phyloP scores from a whole-genome alignment of 164 flowering plant genomes.

The Piper longum region DNA sequence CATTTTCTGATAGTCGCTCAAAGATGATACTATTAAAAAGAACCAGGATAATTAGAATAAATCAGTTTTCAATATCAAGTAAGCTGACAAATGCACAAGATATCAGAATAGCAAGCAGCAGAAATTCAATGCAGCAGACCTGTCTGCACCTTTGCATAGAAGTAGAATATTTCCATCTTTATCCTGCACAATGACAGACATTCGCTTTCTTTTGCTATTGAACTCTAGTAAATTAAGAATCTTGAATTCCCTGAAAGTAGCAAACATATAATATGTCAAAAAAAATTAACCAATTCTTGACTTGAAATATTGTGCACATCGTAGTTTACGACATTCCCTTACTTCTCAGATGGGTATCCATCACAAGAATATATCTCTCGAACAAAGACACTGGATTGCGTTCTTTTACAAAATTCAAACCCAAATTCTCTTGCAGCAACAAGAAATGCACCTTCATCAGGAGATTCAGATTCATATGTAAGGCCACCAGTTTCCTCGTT shows the following conservation, averaged over 20 bases:
- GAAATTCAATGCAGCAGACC: conserved; percentile 32
- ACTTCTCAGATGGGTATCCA: conserved; percentile 65
- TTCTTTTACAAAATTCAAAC: conserved; percentile 81
- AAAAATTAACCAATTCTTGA: neutral
- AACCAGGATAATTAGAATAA: neutral
- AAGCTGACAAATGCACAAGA: neutral
- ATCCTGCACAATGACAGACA: conserved; percentile 81
- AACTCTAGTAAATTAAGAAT: conserved; percentile 71
- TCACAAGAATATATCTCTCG: conserved; percentile 52
- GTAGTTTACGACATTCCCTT: neutral
- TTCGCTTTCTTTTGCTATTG: conserved; percentile 90
- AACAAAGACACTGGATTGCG: conserved; percentile 63
- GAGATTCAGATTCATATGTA: conserved; percentile 93
- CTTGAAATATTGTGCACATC: neutral
- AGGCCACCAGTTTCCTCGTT: conserved; percentile 62
- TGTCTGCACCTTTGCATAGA: conserved; percentile 98
- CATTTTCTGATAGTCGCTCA: conserved; percentile 73
- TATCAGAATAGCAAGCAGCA: neutral
- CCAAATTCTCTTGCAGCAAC: conserved; percentile 98
- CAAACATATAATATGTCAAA: conserved; percentile 2
- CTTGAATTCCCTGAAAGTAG: conserved; percentile 65
- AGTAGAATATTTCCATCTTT: conserved; percentile 76
- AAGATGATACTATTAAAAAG: conserved; percentile 69
- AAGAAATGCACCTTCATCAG: conserved; percentile 96
- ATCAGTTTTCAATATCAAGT: too few species aligned